Evolutionary conservation across 2,329 filamentous ascomycete species (phyloP), one percentile per base, ranked within the genome.

Genomic region (Fusarium irregulare): DNA sequence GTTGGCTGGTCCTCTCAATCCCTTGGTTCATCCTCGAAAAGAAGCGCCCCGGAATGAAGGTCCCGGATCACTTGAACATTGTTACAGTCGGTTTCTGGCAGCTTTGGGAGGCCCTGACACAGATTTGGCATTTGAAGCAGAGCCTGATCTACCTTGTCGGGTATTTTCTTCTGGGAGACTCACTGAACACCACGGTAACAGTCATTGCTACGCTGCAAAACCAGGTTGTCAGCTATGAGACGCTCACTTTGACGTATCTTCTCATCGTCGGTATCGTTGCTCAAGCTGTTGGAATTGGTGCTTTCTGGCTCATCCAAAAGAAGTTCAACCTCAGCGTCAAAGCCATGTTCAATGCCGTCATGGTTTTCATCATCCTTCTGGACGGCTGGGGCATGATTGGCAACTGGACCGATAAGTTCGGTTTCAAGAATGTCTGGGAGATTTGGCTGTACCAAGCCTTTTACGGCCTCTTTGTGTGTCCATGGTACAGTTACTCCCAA

Each of bases 401-500:
- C 4, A 84, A 83, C 70, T 84, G 82, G 82, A 84, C 81, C 2
- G 66, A 79, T 50, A 75, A 74, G 12, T 82, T 84, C 32, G 82
- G 82, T 1, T 84, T 84, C 75, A 80, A 83, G 60, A 78, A 83
- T 44, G 76, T 78, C 21, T 84, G 82, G 82, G 82, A 84, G 63
- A 72, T 84, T 25, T 84, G 82, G 82, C 53, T 82, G 0, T 83
- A 83, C 64, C 82, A 84, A 67, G 78, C 78, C 11, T 90, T 89
- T 68, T 92, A 91, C 71, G 89, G 90, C 0, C 80, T 92, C 2
- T 85, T 91, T 48, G 87, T 91, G 9, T 91, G 89, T 67, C 89
- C 89, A 0, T 92, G 89, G 89, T 92, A 91, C 77, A 88, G 87
- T 49, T 92, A 92, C 77, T 88, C 85, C 0, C 89, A 92, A 75